Evolutionary conservation across 1,284 basidiomycete species (phyloP), one percentile per base, ranked within the genome.

Genomic region (Marasmius tenuissimus): DNA sequence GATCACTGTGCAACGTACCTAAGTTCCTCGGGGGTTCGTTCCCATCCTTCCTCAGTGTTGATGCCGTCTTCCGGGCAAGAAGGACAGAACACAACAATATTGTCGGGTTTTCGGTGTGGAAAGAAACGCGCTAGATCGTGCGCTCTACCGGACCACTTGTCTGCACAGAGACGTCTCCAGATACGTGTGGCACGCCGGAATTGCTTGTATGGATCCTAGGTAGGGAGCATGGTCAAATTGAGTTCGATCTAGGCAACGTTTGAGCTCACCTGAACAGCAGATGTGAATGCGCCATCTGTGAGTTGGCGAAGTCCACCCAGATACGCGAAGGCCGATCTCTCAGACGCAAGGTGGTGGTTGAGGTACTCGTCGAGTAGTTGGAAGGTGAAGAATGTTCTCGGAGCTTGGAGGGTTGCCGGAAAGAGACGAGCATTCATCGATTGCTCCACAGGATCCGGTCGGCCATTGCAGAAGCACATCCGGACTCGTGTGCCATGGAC

Each of bases 361-460:
- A 74, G 70, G 55, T 71, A 75, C 3, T 66, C 48, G 14, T 72
- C 67, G 11, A 78, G 62, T 14, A 75, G 58, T 0, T 58, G 59
- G 45, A 75, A 71, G 0, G 72, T 72, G 48, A 72, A 70, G 0
- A 66, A 71, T 0, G 70, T 73, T 14, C 63, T 57, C 0, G 73
- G 70, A 16, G 63, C 56, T 1, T 62, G 57, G 0, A 67, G 57
- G 0, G 74, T 75, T 0, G 71, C 71, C 12, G 75, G 75, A 40
- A 70, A 76, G 38, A 75, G 64, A 7, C 70, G 39, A 0, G 61
- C 45, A 0, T 62, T 61, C 45, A 76, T 63, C 0, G 76, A 64
- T 54, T 76, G 74, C 5, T 58, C 38, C 34, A 60, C 16, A 22
- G 57, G 40, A 47, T 60, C 59, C 47, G 34, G 33, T 11, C 11